Evolutionary conservation across 2,329 filamentous ascomycete species (phyloP).

Genomic region (Periconia sp.): DNA sequence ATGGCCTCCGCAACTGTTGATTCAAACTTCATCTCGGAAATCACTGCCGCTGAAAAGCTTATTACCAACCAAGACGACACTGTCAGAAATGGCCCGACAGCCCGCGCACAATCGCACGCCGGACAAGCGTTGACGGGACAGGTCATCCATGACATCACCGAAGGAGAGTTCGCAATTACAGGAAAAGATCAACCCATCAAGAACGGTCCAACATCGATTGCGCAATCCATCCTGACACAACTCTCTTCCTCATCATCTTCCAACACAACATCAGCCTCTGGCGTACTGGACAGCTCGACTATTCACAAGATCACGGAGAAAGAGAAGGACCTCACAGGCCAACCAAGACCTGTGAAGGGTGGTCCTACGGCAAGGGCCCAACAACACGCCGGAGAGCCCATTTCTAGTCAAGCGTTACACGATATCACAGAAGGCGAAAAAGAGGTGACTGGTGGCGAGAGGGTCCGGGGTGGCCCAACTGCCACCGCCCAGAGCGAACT

Average conservation of each 20-base stretch:
- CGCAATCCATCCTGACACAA: slow-evolving; percentile 32
- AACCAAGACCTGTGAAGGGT: slow-evolving; percentile 17
- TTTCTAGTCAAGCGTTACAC: slow-evolving; percentile 31
- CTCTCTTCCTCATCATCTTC: not conserved
- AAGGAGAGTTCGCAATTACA: slow-evolving; percentile 45
- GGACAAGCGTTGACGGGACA: slow-evolving; percentile 33
- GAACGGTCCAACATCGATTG: slow-evolving; percentile 41
- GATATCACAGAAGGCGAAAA: slow-evolving; percentile 39
- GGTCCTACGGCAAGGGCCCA: slow-evolving; percentile 35
- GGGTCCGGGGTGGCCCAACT: slow-evolving; percentile 34
- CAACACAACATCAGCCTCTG: slow-evolving; percentile 11
- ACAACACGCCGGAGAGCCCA: slow-evolving; percentile 29
- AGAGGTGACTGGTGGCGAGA: slow-evolving; percentile 34
- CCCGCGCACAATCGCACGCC: slow-evolving; percentile 45
- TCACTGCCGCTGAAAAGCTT: slow-evolving; percentile 45
- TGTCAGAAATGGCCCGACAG: slow-evolving; percentile 44
- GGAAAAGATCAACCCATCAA: slow-evolving; percentile 36
- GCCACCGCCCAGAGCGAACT: slow-evolving; percentile 36
- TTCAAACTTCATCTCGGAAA: slow-evolving; percentile 46
- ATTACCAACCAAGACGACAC: slow-evolving; percentile 41
- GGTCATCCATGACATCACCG: slow-evolving; percentile 45
- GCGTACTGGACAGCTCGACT: slow-evolving; percentile 27
- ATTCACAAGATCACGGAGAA: slow-evolving; percentile 32
- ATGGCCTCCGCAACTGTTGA: slow-evolving; percentile 22
- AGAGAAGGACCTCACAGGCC: slow-evolving; percentile 31